Percentiles rank a stretch among this genome's conserved stretches.
phyloP scores from a whole-genome alignment of 345 rosid genomes.

The Bruguiera gymnorhiza region DNA sequence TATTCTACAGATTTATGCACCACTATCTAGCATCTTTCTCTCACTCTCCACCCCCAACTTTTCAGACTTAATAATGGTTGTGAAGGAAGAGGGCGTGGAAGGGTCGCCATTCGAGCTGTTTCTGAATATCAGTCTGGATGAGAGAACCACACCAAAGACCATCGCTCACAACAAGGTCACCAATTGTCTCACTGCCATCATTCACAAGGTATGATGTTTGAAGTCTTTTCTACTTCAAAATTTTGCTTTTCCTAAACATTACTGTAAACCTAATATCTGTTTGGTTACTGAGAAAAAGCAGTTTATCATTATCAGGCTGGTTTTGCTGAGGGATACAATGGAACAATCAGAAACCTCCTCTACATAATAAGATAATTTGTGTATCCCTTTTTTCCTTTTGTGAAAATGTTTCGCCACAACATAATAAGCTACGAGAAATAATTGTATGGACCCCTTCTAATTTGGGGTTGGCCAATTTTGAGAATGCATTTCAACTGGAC shows the following conservation, averaged over 20 bases:
- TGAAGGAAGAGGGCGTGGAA: neutral
- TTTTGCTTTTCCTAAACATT: neutral
- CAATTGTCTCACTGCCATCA: conserved; percentile 67
- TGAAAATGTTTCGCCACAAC: too few relatives aligned
- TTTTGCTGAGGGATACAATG: conserved; percentile 69
- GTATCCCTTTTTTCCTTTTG: too few relatives aligned
- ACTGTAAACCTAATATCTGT: neutral
- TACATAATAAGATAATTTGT: conserved; percentile 50
- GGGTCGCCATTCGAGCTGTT: too few relatives aligned
- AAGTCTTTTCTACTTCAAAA: neutral
- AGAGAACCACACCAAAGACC: conserved; percentile 70
- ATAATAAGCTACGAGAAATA: neutral
- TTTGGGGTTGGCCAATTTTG: neutral
- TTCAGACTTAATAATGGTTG: too few relatives aligned
- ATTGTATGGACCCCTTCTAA: neutral
- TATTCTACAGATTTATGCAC: too few relatives aligned
- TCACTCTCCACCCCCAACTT: too few relatives aligned
- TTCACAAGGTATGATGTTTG: conserved; percentile 54
- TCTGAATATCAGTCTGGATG: conserved; percentile 40
- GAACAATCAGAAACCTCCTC: conserved; percentile 70
- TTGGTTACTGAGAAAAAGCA: neutral
- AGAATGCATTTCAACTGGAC: too few relatives aligned
- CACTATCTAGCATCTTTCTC: too few relatives aligned
- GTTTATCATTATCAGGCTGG: conserved; percentile 49
- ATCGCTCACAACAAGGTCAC: conserved; percentile 83